A percentile compares a stretch with the other conserved stretches of the same genome.
These are phyloP conservation scores for Psilocybe cubensis DNA, from an alignment of 768 basidiomycete species.

Conservation along the genomic window DNA sequence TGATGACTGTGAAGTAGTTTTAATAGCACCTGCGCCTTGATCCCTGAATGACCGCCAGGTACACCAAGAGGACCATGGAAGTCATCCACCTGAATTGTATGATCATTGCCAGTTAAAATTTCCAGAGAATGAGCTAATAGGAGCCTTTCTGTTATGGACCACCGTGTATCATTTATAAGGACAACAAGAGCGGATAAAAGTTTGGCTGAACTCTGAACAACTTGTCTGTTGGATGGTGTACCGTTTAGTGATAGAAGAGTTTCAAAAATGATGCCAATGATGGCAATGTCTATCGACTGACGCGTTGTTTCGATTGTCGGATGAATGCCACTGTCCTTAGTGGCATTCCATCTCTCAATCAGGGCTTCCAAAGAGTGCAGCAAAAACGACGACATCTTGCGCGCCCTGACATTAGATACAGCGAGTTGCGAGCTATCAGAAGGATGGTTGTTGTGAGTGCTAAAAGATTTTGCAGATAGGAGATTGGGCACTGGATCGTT, in stretches of 20 bases:
- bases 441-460: background rate
- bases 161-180: conserved; percentile 45
- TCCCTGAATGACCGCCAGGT: conserved; percentile 57
- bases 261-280: conserved; percentile 72
- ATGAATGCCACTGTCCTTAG: conserved; percentile 32
- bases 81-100: conserved; percentile 27
- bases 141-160: conserved; percentile 67
- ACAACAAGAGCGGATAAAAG: conserved; percentile 39
- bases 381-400: conserved; percentile 64
- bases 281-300: conserved; percentile 67
- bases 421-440: conserved; percentile 32
- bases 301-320: conserved; percentile 68
- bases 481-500: background rate
- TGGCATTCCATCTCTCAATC: conserved; percentile 47
- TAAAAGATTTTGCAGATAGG: background rate
- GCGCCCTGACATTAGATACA: conserved; percentile 61
- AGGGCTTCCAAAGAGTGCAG: conserved; percentile 63
- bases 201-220: conserved; percentile 67
- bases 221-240: conserved; percentile 56
- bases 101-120: conserved; percentile 54
- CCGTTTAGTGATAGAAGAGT: conserved; percentile 68
- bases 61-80: conserved; percentile 49
- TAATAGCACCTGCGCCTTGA: conserved; percentile 57
- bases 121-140: conserved; percentile 69
- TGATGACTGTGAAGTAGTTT: conserved; percentile 29